Conservation (phyloP, 2,329 filamentous ascomycete genomes). For the Fusarium domesticum region DNA sequence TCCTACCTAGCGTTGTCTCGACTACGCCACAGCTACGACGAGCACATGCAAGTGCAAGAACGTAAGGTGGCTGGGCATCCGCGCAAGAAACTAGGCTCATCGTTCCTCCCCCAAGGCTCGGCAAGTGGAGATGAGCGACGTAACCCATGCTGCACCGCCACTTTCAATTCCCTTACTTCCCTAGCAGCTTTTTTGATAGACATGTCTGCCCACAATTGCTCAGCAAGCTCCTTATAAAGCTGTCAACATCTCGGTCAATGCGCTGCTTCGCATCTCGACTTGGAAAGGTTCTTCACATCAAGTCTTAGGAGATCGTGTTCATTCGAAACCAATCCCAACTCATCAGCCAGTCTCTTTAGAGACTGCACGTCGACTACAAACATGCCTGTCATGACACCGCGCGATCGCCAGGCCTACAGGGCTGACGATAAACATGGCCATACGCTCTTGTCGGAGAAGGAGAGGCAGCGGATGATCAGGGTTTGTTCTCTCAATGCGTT, state of each 20-base stretch:
- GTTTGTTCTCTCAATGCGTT: constrained; percentile 23
- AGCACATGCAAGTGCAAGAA: constrained; percentile 11
- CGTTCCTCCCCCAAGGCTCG: constrained; percentile 2
- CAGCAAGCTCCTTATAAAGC: constrained; percentile 25
- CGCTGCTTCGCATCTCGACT: constrained; percentile 8
- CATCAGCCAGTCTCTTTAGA: constrained; percentile 27
- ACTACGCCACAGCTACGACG: constrained; percentile 26
- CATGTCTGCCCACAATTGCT: constrained; percentile 22
- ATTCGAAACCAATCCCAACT: not conserved
- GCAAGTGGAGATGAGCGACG: constrained; percentile 27
- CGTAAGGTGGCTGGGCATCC: constrained; percentile 10
- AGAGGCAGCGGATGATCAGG: constrained; percentile 37
- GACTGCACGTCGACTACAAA: constrained; percentile 26
- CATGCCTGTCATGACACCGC: constrained; percentile 36
- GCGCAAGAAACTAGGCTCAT: not conserved
- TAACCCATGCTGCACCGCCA: constrained; percentile 27
- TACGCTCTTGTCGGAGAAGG: constrained; percentile 34
- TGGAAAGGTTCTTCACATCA: constrained; percentile 2
- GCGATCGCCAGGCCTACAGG: constrained; percentile 40
- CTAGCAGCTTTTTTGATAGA: constrained; percentile 20
- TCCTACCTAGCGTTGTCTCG: too few species aligned
- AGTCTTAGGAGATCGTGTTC: too few species aligned
- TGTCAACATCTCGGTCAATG: constrained; percentile 8
- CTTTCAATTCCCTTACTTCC: constrained; percentile 6
- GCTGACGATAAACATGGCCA: constrained; percentile 38